A percentile compares a stretch with the other conserved stretches of the same genome.
Conservation (phyloP, 257 asterid genomes). For the Nicotiana sylvestris region DNA sequence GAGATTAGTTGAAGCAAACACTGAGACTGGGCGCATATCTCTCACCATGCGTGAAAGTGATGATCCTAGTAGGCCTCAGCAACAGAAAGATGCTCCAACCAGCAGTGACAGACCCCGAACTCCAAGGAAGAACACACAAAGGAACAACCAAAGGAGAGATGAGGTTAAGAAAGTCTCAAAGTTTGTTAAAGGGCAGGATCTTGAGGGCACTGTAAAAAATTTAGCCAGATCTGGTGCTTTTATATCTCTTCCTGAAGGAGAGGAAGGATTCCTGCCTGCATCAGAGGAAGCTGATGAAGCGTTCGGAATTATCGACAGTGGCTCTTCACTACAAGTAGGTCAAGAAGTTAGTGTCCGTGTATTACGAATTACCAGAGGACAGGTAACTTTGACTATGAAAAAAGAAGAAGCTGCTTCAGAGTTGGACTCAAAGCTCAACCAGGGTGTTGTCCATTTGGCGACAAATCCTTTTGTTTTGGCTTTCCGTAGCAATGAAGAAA, state of each 20-base stretch:
- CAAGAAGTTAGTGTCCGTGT: constrained; percentile 90
- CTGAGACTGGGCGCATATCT: constrained; percentile 77
- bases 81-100: constrained; percentile 40
- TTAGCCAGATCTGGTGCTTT: constrained; percentile 76
- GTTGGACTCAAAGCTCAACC: constrained; percentile 52
- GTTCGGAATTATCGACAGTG: constrained; percentile 53
- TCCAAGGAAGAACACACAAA: constrained; percentile 52
- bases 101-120: constrained; percentile 53
- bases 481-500: constrained; percentile 58
- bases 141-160: constrained; percentile 47
- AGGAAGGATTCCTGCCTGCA: constrained; percentile 87
- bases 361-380: constrained; percentile 71
- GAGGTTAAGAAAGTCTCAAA: constrained; percentile 53
- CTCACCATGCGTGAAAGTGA: constrained; percentile 79
- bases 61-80: constrained; percentile 41
- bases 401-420: constrained; percentile 52
- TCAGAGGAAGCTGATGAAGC: constrained; percentile 77
- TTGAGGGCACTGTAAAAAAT: constrained; percentile 84
- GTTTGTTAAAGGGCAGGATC: constrained; percentile 76
- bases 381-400: constrained; percentile 88
- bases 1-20: constrained; percentile 67
- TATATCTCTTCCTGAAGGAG: constrained; percentile 89
- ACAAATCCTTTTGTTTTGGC: constrained; percentile 86
- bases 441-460: constrained; percentile 58
- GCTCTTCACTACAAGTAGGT: constrained; percentile 69